Evolutionary conservation across 306 rosid species (phyloP).

Genomic region (Sechiopsis laciniata): DNA sequence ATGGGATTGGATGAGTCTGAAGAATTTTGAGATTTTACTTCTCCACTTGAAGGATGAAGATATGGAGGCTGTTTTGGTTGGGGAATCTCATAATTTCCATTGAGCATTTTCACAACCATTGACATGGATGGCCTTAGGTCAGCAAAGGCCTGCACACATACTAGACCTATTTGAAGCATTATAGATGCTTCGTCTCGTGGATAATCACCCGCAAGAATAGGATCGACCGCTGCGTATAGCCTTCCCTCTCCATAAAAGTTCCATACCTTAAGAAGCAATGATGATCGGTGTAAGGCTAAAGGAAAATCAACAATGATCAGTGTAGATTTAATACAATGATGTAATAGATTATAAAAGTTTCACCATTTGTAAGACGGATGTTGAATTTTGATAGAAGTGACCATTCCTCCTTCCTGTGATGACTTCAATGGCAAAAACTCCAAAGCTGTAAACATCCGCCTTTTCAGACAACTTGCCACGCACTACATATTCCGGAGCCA

Average conservation of each 20-base stretch:
- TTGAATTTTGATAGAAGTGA: constrained; percentile 22
- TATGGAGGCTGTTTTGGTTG: constrained; percentile 48
- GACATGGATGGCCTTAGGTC: constrained; percentile 47
- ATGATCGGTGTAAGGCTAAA: neutral
- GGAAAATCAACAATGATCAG: neutral
- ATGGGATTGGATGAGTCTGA: constrained; percentile 6
- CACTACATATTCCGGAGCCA: constrained; percentile 72
- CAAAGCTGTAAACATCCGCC: constrained; percentile 74
- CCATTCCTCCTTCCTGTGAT: constrained; percentile 49
- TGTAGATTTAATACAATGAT: neutral
- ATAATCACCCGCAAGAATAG: constrained; percentile 29
- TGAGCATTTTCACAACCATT: constrained; percentile 39
- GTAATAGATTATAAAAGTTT: neutral
- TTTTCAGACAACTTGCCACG: constrained; percentile 59
- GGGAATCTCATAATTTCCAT: constrained; percentile 30
- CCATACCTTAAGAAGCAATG: constrained; percentile 33
- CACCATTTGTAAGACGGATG: constrained; percentile 39
- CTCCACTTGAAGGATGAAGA: constrained; percentile 28
- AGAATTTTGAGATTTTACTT: neutral
- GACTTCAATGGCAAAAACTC: constrained; percentile 54
- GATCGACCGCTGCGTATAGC: constrained; percentile 36
- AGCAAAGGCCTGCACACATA: constrained; percentile 54
- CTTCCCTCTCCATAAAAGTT: constrained; percentile 31
- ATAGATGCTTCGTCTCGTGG: constrained; percentile 33
- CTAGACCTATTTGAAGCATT: constrained; percentile 42